phyloP scores from a whole-genome alignment of 2,329 filamentous ascomycete species.

The Drechslerella coelobrocha region DNA sequence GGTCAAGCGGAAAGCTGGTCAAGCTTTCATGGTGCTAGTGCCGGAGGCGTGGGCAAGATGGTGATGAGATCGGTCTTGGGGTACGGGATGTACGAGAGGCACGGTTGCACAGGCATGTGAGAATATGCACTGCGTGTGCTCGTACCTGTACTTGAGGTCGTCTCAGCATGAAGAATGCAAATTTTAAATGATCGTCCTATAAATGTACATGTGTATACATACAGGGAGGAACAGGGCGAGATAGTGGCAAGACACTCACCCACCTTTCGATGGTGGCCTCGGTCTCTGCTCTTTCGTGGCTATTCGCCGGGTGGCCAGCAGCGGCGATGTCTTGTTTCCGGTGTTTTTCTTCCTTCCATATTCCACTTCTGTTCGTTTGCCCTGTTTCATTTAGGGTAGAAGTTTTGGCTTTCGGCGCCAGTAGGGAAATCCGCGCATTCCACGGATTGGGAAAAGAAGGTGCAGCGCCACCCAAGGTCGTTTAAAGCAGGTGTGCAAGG shows the following conservation, averaged over 20 bases:
- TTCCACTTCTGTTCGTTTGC: constrained; percentile 10
- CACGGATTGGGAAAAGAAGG: constrained; percentile 26
- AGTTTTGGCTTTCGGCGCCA: background rate
- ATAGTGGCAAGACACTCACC: constrained; percentile 32
- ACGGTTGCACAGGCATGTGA: background rate
- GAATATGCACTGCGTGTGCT: background rate
- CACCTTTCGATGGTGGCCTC: background rate
- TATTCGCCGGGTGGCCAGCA: background rate
- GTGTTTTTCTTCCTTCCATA: constrained; percentile 7
- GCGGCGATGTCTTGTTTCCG: constrained; percentile 5
- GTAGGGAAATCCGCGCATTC: constrained; percentile 38
- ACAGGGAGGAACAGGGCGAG: constrained; percentile 3
- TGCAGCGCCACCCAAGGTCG: background rate
- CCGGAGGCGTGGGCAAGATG: constrained; percentile 1
- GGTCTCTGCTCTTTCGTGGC: background rate
- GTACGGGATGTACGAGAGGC: background rate
- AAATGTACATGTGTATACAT: background rate
- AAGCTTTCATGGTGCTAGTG: constrained; percentile 22
- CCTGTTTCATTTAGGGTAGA: background rate
- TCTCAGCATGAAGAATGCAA: background rate
- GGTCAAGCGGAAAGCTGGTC: constrained; percentile 5
- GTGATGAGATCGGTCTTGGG: background rate
- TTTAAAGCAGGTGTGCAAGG: constrained; percentile 22
- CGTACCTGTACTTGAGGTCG: constrained; percentile 11
- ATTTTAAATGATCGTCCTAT: background rate